Conservation (phyloP, 257 asterid genomes). For the Penstemon barbatus region DNA sequence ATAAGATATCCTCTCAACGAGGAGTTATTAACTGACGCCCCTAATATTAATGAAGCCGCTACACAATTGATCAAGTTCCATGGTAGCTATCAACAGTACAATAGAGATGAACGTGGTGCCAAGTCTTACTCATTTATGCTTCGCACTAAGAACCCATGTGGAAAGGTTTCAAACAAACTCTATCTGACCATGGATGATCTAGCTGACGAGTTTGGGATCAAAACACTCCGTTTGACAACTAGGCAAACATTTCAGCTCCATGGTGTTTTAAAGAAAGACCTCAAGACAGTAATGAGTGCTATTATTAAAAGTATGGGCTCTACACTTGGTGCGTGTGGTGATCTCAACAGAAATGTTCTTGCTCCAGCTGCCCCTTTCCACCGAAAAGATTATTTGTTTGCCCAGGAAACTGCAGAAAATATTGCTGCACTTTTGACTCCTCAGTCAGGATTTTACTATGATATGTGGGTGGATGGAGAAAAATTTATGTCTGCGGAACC, state of each 20-base stretch:
- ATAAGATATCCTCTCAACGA: conserved; percentile 95
- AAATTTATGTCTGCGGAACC: conserved; percentile 83
- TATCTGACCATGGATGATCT: conserved; percentile 91
- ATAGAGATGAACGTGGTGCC: conserved; percentile 89
- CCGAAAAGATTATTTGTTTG: conserved; percentile 79
- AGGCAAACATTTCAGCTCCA: conserved; percentile 98
- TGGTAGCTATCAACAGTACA: conserved; percentile 93
- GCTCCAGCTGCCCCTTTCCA: conserved; percentile 89
- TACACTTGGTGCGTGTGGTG: conserved; percentile 98
- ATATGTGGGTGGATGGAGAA: conserved; percentile 98
- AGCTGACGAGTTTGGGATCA: conserved; percentile 92
- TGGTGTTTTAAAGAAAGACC: conserved; percentile 84
- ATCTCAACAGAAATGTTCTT: conserved; percentile 89
- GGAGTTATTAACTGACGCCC: conserved; percentile 77
- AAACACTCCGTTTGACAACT: conserved; percentile 92
- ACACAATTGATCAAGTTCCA: conserved; percentile 94
- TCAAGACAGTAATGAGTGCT: conserved; percentile 94
- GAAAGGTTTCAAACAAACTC: conserved; percentile 85
- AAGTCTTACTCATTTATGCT: conserved; percentile 92
- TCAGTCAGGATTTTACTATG: conserved; percentile 97
- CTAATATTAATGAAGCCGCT: conserved; percentile 83
- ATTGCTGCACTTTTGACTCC: conserved; percentile 95
- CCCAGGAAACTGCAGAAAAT: conserved; percentile 90
- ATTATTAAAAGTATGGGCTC: conserved; percentile 87
- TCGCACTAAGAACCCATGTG: conserved; percentile 96